Conservation (phyloP, 1,139 yeast genomes). For the Geotrichum cucujoidarum region DNA sequence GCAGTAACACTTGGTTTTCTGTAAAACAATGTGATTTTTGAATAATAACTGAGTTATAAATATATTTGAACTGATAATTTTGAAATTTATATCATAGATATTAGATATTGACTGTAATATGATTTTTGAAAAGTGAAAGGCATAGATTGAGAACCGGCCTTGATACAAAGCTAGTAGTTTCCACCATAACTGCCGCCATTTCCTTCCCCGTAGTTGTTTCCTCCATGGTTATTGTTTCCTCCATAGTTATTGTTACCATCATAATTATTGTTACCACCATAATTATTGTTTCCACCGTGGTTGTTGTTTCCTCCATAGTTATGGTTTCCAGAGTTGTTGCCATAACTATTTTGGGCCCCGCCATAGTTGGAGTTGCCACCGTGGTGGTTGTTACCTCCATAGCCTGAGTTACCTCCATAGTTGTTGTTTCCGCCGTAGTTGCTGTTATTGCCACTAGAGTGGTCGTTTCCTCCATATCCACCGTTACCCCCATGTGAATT, state of each 20-base stretch:
- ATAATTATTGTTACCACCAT: background rate
- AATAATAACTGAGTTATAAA: too few relatives aligned
- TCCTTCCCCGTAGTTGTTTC: background rate
- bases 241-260: slow-evolving; percentile 1
- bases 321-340: background rate
- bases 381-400: slow-evolving; percentile 1
- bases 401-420: slow-evolving; percentile 5
- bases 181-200: background rate
- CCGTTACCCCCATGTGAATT: slow-evolving; percentile 2
- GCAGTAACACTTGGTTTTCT: too few relatives aligned
- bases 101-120: background rate
- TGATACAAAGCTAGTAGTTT: background rate
- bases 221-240: background rate
- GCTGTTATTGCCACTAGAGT: background rate
- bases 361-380: slow-evolving; percentile 3
- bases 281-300: background rate
- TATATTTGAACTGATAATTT: too few relatives aligned
- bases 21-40: too few relatives aligned
- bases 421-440: slow-evolving; percentile 1
- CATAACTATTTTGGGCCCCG: background rate
- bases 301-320: slow-evolving; percentile 3
- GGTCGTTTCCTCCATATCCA: background rate
- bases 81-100: background rate
- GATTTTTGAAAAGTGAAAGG: too few relatives aligned
- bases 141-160: too few relatives aligned